phyloP scores from a whole-genome alignment of 2,329 filamentous ascomycete genomes.

The Rhinocladiella mackenziei region DNA sequence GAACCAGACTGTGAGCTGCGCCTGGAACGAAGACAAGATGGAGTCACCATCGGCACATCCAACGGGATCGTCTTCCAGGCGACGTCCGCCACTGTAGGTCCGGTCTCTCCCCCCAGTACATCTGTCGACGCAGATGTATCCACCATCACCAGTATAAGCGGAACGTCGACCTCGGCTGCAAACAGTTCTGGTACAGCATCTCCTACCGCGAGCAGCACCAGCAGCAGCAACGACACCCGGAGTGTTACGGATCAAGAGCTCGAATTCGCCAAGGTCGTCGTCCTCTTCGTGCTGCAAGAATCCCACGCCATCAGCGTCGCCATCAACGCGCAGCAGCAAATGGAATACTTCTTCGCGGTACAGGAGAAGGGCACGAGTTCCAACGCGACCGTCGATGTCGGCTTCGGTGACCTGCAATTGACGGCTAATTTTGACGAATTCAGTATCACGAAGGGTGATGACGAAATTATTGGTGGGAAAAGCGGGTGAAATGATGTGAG shows the following conservation, averaged over 20 bases:
- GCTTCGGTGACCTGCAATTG: slow-evolving; percentile 32
- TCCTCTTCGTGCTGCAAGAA: slow-evolving; percentile 31
- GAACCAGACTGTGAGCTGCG: slow-evolving; percentile 7
- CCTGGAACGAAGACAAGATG: slow-evolving; percentile 25
- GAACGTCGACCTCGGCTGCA: slow-evolving; percentile 31
- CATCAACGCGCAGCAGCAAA: slow-evolving; percentile 24
- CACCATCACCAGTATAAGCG: slow-evolving; percentile 9
- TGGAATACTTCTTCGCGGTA: slow-evolving; percentile 32
- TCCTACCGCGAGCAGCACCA: slow-evolving; percentile 12
- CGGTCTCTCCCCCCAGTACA: slow-evolving; percentile 4
- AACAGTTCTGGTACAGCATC: slow-evolving; percentile 22
- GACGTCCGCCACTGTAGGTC: slow-evolving; percentile 13
- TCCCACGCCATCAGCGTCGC: slow-evolving; percentile 33
- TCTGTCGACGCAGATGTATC: slow-evolving; percentile 12
- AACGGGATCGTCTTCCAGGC: slow-evolving; percentile 40
- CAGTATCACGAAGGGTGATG: slow-evolving; percentile 35
- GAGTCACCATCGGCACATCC: slow-evolving; percentile 33
- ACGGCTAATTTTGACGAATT: slow-evolving; percentile 37
- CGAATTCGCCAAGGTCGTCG: slow-evolving; percentile 24
- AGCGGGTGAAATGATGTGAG: background rate
- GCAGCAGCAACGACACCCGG: slow-evolving; percentile 9
- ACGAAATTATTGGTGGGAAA: slow-evolving; percentile 32
- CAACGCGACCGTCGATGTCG: slow-evolving; percentile 28
- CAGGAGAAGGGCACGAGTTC: slow-evolving; percentile 30
- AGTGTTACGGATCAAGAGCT: slow-evolving; percentile 20